These are phyloP conservation scores for Russula brevipes DNA, from an alignment of 768 basidiomycete species.

Conservation along the genomic window DNA sequence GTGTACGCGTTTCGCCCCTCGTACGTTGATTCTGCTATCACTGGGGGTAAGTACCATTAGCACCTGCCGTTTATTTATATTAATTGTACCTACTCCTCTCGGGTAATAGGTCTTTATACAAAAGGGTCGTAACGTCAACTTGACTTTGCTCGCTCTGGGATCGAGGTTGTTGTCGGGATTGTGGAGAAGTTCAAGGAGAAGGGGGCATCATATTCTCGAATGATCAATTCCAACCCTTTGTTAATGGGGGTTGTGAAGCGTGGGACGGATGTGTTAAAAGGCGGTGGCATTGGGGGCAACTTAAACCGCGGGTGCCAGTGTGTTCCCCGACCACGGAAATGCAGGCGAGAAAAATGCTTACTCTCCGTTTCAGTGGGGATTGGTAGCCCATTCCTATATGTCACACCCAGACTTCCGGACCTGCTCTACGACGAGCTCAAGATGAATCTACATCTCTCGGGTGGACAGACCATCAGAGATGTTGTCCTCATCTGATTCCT, in stretches of 20 bases:
- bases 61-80: too few species aligned
- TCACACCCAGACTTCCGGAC: constrained; percentile 1
- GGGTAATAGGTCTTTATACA: too few species aligned
- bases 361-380: constrained; percentile 52
- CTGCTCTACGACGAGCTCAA: constrained; percentile 82
- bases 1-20: too few species aligned
- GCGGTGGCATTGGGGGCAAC: constrained; percentile 87
- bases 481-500: constrained; percentile 65
- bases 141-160: constrained; percentile 43
- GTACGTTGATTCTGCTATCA: too few species aligned
- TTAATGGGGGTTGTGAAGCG: constrained; percentile 89
- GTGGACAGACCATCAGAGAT: constrained; percentile 74
- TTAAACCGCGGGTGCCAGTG: constrained; percentile 53
- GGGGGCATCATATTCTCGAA: constrained; percentile 72
- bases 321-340: constrained; percentile 18
- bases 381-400: constrained; percentile 79
- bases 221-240: constrained; percentile 74
- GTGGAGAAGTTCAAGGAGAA: constrained; percentile 60
- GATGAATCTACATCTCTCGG: constrained; percentile 94
- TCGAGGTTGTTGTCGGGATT: constrained; percentile 57
- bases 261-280: constrained; percentile 87
- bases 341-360: neutral
- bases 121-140: too few species aligned
- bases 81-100: too few species aligned
- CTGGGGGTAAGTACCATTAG: too few species aligned